A percentile compares a stretch with the other conserved stretches of the same genome.
phyloP scores from a whole-genome alignment of 768 basidiomycete species.

The Mycena galericulata region DNA sequence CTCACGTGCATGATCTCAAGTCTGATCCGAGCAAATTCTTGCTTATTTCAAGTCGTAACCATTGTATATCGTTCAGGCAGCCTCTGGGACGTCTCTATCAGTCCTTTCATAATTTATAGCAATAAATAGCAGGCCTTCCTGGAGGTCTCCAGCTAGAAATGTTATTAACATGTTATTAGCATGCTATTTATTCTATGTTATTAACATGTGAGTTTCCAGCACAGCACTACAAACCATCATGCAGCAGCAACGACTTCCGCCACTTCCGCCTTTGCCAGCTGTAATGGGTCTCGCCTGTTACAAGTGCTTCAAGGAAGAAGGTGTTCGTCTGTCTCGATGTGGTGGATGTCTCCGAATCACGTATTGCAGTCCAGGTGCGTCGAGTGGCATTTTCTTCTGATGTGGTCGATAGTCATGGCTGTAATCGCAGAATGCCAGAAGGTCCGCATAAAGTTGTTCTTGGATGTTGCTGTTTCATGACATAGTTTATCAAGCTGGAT shows the following conservation, averaged over 20 bases:
- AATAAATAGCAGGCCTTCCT: conserved; percentile 13
- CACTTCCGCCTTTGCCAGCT: not conserved
- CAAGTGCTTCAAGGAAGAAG: conserved; percentile 6
- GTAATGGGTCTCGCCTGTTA: not conserved
- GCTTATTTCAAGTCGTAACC: too few species aligned
- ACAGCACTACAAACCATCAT: not conserved
- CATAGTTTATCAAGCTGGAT: not conserved
- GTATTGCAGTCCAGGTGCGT: conserved; percentile 13
- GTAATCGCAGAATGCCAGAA: not conserved
- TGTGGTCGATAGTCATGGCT: not conserved
- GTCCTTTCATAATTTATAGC: not conserved
- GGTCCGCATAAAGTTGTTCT: not conserved
- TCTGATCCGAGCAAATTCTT: not conserved
- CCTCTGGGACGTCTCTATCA: not conserved
- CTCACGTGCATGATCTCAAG: not conserved
- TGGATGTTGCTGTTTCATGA: not conserved
- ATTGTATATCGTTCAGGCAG: not conserved
- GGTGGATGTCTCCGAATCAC: conserved; percentile 1
- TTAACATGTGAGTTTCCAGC: too few species aligned
- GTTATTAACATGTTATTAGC: conserved; percentile 19
- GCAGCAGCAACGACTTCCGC: too few species aligned
- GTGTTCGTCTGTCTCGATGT: not conserved
- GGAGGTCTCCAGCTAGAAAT: conserved; percentile 1
- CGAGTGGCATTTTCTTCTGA: not conserved
- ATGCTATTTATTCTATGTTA: not conserved